Percentiles rank a stretch among this genome's conserved stretches.
These are phyloP conservation scores for Ogataea kodamae DNA, from an alignment of 805 yeast genomes.

Conservation along the genomic window DNA sequence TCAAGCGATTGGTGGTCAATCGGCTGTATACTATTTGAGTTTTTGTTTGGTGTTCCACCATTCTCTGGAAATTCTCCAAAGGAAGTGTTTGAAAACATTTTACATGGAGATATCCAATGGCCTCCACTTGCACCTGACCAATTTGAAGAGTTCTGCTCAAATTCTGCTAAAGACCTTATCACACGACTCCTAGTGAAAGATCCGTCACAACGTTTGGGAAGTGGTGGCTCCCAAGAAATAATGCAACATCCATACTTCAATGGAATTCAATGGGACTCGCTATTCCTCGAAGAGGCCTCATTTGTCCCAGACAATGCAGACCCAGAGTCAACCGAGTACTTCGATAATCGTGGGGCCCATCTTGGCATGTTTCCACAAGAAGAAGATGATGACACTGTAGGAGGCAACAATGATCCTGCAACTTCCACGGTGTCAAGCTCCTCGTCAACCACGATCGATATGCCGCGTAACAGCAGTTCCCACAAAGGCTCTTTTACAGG, in stretches of 20 bases:
- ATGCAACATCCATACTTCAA: conserved; percentile 74
- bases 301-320: conserved; percentile 77
- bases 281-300: conserved; percentile 70
- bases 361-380: conserved; percentile 57
- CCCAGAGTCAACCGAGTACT: conserved; percentile 88
- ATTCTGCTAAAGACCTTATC: conserved; percentile 74
- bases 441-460: conserved; percentile 27
- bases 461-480: conserved; percentile 28
- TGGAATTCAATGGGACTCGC: conserved; percentile 67
- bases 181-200: conserved; percentile 56
- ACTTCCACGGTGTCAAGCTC: conserved; percentile 23
- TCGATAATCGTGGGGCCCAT: conserved; percentile 86
- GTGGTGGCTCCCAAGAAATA: conserved; percentile 75
- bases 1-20: conserved; percentile 99
- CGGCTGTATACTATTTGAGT: conserved; percentile 92
- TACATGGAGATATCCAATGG: conserved; percentile 77
- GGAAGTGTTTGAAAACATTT: conserved; percentile 76
- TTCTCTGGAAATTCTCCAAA: conserved; percentile 82
- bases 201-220: conserved; percentile 69
- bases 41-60: conserved; percentile 91
- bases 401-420: conserved; percentile 9
- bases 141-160: conserved; percentile 48
- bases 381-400: conserved; percentile 25
- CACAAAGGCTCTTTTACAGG: conserved; percentile 35
- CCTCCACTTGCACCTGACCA: conserved; percentile 63